Conservation (phyloP, 2,329 filamentous ascomycete species). For the Chaetomiaceae sp. region DNA sequence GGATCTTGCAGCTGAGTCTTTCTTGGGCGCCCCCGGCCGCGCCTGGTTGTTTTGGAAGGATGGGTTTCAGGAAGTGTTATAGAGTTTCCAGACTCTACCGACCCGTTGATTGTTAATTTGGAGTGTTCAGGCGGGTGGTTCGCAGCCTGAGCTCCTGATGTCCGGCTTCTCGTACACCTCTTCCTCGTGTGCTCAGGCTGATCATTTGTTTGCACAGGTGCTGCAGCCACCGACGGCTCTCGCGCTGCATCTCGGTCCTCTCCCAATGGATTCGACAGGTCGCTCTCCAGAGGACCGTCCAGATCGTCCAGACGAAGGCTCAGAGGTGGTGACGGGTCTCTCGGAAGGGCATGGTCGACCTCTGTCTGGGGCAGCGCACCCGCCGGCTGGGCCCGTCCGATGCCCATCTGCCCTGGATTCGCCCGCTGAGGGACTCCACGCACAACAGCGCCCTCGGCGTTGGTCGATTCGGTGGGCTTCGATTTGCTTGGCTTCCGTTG, state of each 20-base stretch:
- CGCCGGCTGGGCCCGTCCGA: background rate
- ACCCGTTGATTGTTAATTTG: no score
- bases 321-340: slow-evolving; percentile 1
- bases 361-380: no score
- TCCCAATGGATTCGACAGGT: background rate
- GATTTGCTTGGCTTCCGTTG: background rate
- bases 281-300: background rate
- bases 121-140: no score
- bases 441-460: background rate
- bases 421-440: background rate
- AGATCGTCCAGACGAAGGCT: background rate
- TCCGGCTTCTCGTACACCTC: no score
- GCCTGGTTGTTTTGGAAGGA: background rate
- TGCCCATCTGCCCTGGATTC: background rate
- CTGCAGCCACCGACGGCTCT: background rate
- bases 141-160: no score
- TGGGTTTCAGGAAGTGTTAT: no score
- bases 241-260: background rate
- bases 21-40: background rate
- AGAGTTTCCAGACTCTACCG: no score
- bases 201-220: background rate
- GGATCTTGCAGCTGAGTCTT: background rate
- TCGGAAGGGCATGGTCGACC: no score
- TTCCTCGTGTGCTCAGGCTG: no score
- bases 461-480: background rate